A percentile compares a stretch with the other conserved stretches of the same genome.
These are phyloP conservation scores for Periconia macrospinosa DNA, from an alignment of 2,329 filamentous ascomycete species.

Conservation along the genomic window DNA sequence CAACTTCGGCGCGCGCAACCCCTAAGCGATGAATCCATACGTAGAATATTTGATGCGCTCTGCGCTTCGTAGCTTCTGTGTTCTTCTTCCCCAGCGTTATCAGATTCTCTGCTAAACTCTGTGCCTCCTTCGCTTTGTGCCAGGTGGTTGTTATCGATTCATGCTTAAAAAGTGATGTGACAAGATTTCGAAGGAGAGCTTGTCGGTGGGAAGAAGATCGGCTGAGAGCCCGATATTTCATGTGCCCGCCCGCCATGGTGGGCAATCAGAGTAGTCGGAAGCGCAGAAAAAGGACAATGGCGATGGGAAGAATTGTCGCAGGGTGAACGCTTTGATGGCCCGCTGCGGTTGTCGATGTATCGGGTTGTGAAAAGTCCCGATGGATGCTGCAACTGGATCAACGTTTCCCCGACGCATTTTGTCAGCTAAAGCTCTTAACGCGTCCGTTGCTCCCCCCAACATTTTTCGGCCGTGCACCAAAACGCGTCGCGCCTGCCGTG, in stretches of 20 bases:
- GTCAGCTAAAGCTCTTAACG: background rate
- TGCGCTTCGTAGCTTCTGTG: conserved; percentile 75
- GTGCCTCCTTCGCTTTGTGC: conserved; percentile 95
- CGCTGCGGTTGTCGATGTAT: conserved; percentile 2
- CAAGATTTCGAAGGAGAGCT: conserved; percentile 91
- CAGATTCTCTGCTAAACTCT: conserved; percentile 88
- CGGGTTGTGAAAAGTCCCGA: conserved; percentile 21
- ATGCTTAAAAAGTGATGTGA: conserved; percentile 90
- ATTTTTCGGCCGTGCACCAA: conserved; percentile 1
- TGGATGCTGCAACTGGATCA: background rate
- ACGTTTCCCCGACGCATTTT: conserved; percentile 1
- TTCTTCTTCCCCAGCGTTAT: conserved; percentile 94
- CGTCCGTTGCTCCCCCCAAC: conserved; percentile 4
- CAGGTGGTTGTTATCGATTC: conserved; percentile 95
- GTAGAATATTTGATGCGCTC: conserved; percentile 80
- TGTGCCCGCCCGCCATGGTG: conserved; percentile 78
- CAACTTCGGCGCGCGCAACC: conserved; percentile 1
- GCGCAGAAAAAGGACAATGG: conserved; percentile 3
- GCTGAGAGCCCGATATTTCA: conserved; percentile 87
- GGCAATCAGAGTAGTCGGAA: conserved; percentile 12
- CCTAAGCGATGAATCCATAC: conserved; percentile 58
- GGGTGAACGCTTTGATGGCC: conserved; percentile 4
- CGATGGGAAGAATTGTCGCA: conserved; percentile 7
- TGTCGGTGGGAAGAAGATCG: conserved; percentile 85
- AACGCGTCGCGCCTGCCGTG: conserved; percentile 30